Percentiles rank a stretch among this genome's conserved stretches.
Evolutionary conservation across 805 yeast genomes (phyloP).

Genomic region (Ogataea chonburiensis): DNA sequence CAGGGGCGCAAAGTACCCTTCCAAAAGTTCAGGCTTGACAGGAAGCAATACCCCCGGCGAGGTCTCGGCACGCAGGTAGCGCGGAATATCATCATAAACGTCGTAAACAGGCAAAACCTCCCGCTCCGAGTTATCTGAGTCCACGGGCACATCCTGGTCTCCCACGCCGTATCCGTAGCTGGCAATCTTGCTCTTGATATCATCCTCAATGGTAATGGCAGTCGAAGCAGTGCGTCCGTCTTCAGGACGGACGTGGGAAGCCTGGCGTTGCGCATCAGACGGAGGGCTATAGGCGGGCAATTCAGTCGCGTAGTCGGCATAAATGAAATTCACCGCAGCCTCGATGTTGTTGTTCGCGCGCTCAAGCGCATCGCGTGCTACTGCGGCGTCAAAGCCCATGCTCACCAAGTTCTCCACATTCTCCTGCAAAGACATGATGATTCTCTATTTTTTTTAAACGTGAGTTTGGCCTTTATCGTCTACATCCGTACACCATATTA

Average conservation of each 20-base stretch:
- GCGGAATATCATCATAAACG: conserved; percentile 35
- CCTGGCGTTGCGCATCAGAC: conserved; percentile 7
- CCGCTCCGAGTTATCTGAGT: conserved; percentile 6
- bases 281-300: conserved; percentile 18
- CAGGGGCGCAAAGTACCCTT: conserved; percentile 43
- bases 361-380: conserved; percentile 37
- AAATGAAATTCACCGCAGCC: conserved; percentile 38
- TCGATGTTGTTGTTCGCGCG: conserved; percentile 33
- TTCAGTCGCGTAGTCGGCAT: conserved; percentile 23
- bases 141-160: conserved; percentile 6
- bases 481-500: conserved; percentile 11
- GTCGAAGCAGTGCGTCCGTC: conserved; percentile 18
- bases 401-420: conserved; percentile 23
- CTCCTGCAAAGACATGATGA: conserved; percentile 24
- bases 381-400: conserved; percentile 30
- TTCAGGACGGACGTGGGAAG: conserved; percentile 11
- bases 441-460: neutral
- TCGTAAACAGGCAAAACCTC: conserved; percentile 18
- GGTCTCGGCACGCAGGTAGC: conserved; percentile 22
- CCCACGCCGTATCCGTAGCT: conserved; percentile 19
- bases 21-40: conserved; percentile 31
- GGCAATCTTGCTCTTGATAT: conserved; percentile 24
- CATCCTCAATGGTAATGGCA: conserved; percentile 26
- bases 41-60: conserved; percentile 39
- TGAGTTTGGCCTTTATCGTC: neutral